Evolutionary conservation across 768 basidiomycete species (phyloP).

Genomic region (Suillus decipiens): DNA sequence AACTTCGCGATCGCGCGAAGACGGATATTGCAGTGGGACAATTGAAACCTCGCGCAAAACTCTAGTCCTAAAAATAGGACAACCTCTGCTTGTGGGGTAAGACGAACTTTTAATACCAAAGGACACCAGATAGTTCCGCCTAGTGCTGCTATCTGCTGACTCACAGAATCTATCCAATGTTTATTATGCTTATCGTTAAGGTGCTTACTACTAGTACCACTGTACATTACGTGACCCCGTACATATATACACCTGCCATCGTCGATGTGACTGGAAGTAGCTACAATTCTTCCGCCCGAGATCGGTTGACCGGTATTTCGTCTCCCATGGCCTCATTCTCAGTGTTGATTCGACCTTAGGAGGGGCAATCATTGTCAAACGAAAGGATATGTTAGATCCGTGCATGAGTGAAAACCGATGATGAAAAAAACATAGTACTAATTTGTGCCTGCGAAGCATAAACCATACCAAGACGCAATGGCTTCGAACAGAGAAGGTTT

Average conservation of each 20-base stretch:
- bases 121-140: neutral
- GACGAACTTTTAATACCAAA: neutral
- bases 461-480: too few relatives aligned
- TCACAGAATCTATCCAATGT: neutral
- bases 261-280: neutral
- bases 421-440: too few relatives aligned
- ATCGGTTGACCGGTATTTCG: neutral
- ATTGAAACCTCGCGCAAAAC: slow-evolving; percentile 18
- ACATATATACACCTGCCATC: neutral
- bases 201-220: neutral
- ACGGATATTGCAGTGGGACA: slow-evolving; percentile 43
- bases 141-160: neutral
- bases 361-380: neutral
- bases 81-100: neutral
- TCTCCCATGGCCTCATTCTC: neutral
- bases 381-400: too few relatives aligned
- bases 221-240: neutral
- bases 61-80: slow-evolving; percentile 11
- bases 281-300: neutral
- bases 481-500: too few relatives aligned
- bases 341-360: neutral
- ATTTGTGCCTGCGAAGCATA: too few relatives aligned
- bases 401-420: too few relatives aligned
- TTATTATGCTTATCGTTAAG: neutral
- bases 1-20: slow-evolving; percentile 70